phyloP scores from a whole-genome alignment of 345 rosid species.

The Murraya paniculata region DNA sequence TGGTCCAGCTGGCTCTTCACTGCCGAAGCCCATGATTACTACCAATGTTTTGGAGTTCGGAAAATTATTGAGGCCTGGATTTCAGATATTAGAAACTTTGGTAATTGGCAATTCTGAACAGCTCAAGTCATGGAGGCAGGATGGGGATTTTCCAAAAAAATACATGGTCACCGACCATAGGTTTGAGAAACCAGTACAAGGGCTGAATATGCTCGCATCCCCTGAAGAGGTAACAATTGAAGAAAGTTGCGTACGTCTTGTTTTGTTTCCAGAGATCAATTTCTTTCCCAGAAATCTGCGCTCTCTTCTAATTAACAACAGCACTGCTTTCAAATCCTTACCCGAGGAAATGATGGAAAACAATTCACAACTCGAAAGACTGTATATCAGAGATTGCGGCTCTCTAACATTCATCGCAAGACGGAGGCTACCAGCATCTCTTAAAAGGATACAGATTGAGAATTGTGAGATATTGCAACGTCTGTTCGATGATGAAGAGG shows the following conservation, averaged over 20 bases:
- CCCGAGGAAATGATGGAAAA: background rate
- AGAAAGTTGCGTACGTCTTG: background rate
- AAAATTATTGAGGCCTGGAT: background rate
- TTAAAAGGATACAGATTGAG: background rate
- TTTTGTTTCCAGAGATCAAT: background rate
- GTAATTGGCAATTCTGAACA: background rate
- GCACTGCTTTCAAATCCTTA: background rate
- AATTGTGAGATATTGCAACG: background rate
- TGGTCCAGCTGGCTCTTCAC: too few species aligned
- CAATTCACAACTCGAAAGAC: background rate
- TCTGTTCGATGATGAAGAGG: background rate
- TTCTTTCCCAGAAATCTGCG: background rate
- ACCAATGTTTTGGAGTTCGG: background rate
- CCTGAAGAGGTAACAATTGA: background rate
- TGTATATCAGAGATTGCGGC: background rate
- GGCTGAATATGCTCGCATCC: background rate
- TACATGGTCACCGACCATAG: fast-evolving
- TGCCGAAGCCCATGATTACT: fast-evolving
- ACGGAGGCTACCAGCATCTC: background rate
- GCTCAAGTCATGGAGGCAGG: too few species aligned
- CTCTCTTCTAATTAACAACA: background rate
- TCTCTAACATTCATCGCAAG: background rate
- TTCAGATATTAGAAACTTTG: background rate
- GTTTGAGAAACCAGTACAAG: too few species aligned
- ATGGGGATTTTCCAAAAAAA: too few species aligned